A percentile compares a stretch with the other conserved stretches of the same genome.
These are phyloP conservation scores for Daldinia caldariorum DNA, from an alignment of 495 filamentous ascomycete species.

Conservation along the genomic window DNA sequence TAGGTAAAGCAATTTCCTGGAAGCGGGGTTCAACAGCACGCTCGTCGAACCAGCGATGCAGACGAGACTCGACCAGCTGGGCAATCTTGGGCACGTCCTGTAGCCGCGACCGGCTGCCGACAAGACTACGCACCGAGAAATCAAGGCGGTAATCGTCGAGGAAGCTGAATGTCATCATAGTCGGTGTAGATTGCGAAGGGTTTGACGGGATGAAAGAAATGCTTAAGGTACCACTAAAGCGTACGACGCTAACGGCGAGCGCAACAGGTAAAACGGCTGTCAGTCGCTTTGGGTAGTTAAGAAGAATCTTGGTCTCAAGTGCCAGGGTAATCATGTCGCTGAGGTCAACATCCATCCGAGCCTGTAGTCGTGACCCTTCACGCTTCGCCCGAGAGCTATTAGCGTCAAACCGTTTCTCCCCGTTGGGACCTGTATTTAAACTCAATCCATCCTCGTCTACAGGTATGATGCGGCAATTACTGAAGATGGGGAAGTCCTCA, in stretches of 20 bases:
- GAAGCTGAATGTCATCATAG: slow-evolving; percentile 93
- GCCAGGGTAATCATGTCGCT: slow-evolving; percentile 94
- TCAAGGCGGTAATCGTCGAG: slow-evolving; percentile 95
- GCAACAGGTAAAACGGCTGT: slow-evolving; percentile 94
- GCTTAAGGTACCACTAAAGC: slow-evolving; percentile 93
- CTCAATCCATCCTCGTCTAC: slow-evolving; percentile 75
- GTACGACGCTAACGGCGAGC: slow-evolving; percentile 86
- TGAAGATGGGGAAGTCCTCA: slow-evolving; percentile 98
- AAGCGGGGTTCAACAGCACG: slow-evolving; percentile 94
- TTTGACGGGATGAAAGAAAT: slow-evolving; percentile 86
- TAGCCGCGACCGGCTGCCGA: slow-evolving; percentile 88
- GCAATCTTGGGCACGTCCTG: slow-evolving; percentile 99
- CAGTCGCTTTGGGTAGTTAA: slow-evolving; percentile 91
- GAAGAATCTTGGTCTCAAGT: slow-evolving; percentile 88
- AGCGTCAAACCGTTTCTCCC: slow-evolving; percentile 59
- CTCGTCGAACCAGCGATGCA: slow-evolving; percentile 98
- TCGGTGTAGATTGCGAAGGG: slow-evolving; percentile 64
- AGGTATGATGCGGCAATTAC: slow-evolving; percentile 93
- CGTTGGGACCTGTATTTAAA: slow-evolving; percentile 47
- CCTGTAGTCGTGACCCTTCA: slow-evolving; percentile 80
- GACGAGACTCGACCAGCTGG: slow-evolving; percentile 86
- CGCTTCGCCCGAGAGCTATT: slow-evolving; percentile 60
- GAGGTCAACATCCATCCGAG: slow-evolving; percentile 94
- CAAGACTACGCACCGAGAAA: slow-evolving; percentile 85
- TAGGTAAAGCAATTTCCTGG: slow-evolving; percentile 92